A percentile compares a stretch with the other conserved stretches of the same genome.
phyloP scores from a whole-genome alignment of 345 rosid species.

The Toxicodendron radicans region DNA sequence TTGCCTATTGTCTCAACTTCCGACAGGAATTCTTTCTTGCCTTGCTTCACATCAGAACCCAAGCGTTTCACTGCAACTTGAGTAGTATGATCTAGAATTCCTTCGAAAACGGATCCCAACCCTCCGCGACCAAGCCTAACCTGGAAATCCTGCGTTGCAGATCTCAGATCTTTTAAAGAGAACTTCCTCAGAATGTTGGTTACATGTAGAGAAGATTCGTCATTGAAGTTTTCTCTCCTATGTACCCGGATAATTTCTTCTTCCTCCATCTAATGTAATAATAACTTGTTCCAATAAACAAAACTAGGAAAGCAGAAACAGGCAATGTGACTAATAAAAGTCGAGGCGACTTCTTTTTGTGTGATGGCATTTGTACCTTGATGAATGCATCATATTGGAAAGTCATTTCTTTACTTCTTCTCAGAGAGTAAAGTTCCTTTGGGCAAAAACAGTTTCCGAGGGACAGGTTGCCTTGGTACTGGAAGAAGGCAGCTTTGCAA shows the following conservation, averaged over 20 bases:
- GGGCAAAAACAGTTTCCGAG: conserved; percentile 22
- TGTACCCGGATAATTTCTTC: not conserved
- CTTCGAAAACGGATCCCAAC: conserved; percentile 22
- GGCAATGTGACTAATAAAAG: too few relatives aligned
- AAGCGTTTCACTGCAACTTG: conserved; percentile 27
- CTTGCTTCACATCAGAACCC: conserved; percentile 11
- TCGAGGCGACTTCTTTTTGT: not conserved
- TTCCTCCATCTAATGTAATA: not conserved
- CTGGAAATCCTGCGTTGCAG: conserved; percentile 12
- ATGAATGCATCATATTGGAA: not conserved
- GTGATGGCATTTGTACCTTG: conserved; percentile 15
- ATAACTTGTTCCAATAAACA: not conserved
- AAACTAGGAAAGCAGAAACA: not conserved
- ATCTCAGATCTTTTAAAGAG: conserved; percentile 13
- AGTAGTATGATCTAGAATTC: conserved; percentile 7
- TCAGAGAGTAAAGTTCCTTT: conserved; percentile 18
- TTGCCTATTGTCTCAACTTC: conserved; percentile 32
- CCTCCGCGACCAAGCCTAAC: conserved; percentile 22
- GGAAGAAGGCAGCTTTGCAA: conserved; percentile 26
- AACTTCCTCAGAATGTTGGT: conserved; percentile 7
- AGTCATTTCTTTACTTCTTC: not conserved
- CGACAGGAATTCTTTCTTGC: conserved; percentile 21
- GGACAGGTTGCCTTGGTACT: not conserved
- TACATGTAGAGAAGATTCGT: not conserved
- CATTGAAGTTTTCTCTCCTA: not conserved